Percentiles rank a stretch among this genome's conserved stretches.
Conservation (phyloP, 805 yeast genomes). For the Candida dajiaensis region DNA sequence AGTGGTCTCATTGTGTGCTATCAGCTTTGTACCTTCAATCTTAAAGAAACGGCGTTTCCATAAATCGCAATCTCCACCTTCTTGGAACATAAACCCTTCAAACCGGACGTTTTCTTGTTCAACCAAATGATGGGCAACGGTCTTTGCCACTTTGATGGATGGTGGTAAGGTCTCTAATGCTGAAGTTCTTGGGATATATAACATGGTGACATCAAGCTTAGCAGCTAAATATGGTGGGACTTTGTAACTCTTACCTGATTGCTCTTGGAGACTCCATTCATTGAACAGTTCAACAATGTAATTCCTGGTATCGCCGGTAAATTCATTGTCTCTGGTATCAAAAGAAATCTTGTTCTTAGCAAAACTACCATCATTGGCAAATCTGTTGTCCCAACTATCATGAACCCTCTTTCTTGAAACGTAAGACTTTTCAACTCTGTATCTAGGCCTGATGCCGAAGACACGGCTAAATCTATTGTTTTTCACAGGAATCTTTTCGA, state of each 20-base stretch:
- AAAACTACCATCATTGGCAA: conserved; percentile 87
- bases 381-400: conserved; percentile 56
- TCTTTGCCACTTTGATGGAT: conserved; percentile 51
- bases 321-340: conserved; percentile 46
- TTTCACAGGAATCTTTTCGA: conserved; percentile 47
- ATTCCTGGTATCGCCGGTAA: conserved; percentile 46
- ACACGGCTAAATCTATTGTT: conserved; percentile 40
- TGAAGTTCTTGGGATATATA: conserved; percentile 61
- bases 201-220: conserved; percentile 59
- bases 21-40: conserved; percentile 62
- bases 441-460: conserved; percentile 35
- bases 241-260: conserved; percentile 25
- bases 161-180: conserved; percentile 61
- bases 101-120: conserved; percentile 29
- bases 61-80: conserved; percentile 79
- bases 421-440: conserved; percentile 35
- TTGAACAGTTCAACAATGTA: conserved; percentile 62
- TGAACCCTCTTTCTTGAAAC: conserved; percentile 40
- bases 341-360: conserved; percentile 70
- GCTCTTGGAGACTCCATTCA: conserved; percentile 64
- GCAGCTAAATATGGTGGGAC: conserved; percentile 56
- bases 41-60: conserved; percentile 74
- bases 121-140: conserved; percentile 33
- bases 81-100: conserved; percentile 78
- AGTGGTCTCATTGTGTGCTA: conserved; percentile 69